Percentiles rank a stretch among this genome's conserved stretches.
Evolutionary conservation across 306 rosid species (phyloP).

Genomic region (Cucurbita maxima): DNA sequence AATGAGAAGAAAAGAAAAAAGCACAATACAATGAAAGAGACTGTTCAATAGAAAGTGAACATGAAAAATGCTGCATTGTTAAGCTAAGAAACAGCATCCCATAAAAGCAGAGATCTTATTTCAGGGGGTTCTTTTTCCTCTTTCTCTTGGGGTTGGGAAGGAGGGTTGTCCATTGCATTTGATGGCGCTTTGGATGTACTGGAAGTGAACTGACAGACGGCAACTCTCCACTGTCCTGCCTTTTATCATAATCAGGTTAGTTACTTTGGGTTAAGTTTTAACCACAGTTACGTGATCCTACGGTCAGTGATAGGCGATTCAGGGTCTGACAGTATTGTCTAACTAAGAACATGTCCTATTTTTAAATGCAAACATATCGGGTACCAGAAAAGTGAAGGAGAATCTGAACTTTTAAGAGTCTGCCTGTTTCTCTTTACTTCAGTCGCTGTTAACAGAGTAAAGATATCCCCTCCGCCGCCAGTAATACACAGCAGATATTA

Average conservation of each 20-base stretch:
- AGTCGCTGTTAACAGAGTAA: not conserved
- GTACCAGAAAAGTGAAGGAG: conserved; percentile 3
- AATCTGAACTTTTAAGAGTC: not conserved
- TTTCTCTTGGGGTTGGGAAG: not conserved
- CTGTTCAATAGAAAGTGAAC: conserved; percentile 1
- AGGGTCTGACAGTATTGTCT: not conserved
- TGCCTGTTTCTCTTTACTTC: not conserved
- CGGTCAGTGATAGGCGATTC: not conserved
- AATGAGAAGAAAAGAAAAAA: not conserved
- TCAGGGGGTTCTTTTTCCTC: not conserved
- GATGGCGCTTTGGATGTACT: not conserved
- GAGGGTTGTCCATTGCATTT: not conserved
- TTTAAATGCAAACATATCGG: not conserved
- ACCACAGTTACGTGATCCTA: not conserved
- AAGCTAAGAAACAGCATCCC: not conserved
- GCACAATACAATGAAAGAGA: conserved; percentile 8
- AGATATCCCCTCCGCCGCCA: not conserved
- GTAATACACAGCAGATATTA: not conserved
- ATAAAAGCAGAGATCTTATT: not conserved
- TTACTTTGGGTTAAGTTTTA: not conserved
- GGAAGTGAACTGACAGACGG: not conserved
- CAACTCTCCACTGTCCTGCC: not conserved
- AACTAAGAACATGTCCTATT: not conserved
- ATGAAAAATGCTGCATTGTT: not conserved
- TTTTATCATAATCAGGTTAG: conserved; percentile 5